Percentiles rank a stretch among this genome's conserved stretches.
phyloP scores from a whole-genome alignment of 2,329 filamentous ascomycete species.

The Xylariaceae sp. region DNA sequence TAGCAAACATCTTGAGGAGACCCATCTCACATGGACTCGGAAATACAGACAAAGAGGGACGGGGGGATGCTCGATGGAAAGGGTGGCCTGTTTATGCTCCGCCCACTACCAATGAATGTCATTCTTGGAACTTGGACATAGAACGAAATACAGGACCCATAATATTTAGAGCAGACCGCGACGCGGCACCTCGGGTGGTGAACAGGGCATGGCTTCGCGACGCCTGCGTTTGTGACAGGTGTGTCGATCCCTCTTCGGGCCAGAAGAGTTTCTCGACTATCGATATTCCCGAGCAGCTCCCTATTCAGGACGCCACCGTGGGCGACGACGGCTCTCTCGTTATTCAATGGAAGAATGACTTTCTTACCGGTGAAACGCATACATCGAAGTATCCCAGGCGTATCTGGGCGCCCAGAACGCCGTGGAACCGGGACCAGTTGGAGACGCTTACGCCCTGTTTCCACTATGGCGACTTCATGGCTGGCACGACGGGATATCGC shows the following conservation, averaged over 20 bases:
- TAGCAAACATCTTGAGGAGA: too few species aligned
- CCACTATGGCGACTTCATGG: slow-evolving; percentile 68
- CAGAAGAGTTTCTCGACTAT: slow-evolving; percentile 61
- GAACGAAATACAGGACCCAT: too few species aligned
- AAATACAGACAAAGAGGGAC: too few species aligned
- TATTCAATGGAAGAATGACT: slow-evolving; percentile 54
- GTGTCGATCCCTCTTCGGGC: slow-evolving; percentile 52
- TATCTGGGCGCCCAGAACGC: slow-evolving; percentile 7
- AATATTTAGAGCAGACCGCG: too few species aligned
- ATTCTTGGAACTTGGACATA: too few species aligned
- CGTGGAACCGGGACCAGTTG: slow-evolving; percentile 33
- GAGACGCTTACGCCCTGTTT: slow-evolving; percentile 45
- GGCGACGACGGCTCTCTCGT: slow-evolving; percentile 41
- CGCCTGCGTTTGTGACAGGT: slow-evolving; percentile 50
- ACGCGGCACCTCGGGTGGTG: too few species aligned
- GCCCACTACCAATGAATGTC: too few species aligned
- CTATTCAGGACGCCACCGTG: slow-evolving; percentile 34
- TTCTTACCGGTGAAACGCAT: slow-evolving; percentile 27
- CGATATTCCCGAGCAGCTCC: slow-evolving; percentile 47
- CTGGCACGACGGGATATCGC: slow-evolving; percentile 50
- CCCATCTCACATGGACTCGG: too few species aligned
- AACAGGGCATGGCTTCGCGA: slow-evolving; percentile 48
- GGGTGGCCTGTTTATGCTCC: too few species aligned
- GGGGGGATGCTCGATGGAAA: too few species aligned
- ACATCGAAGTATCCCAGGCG: slow-evolving; percentile 31